Evolutionary conservation across 768 basidiomycete species (phyloP), one percentile per base, ranked within the genome.

Genomic region (Boletellus sp.): DNA sequence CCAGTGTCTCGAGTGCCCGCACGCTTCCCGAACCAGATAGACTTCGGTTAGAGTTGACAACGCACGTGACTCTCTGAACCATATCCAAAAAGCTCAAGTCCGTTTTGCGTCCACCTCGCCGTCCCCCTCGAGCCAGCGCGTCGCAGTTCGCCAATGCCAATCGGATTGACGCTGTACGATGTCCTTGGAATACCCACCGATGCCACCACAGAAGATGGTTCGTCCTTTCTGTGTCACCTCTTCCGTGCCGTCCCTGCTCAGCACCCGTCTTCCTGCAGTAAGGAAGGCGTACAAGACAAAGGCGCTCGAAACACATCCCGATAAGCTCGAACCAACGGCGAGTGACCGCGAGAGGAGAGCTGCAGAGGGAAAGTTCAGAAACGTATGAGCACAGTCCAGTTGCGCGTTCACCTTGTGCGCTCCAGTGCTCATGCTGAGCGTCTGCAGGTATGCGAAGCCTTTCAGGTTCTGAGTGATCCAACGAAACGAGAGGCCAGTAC

Each of bases 301-400:
- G 57, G 84, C 79, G 10, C 71, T 87, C 23, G 82, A 84, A 63
- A 87, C 86, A 1, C 85, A 87, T 61, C 85, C 85, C 10, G 85
- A 87, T 57, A 86, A 85, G 57, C 77, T 86, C 41, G 78, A 78
- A 11, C 80, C 76, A 33, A 66, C 66, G 26, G 78, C 79, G 8
- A 76, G 69, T 37, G 74, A 76, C 38, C 67, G 72, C 49, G 78
- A 79, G 51, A 81, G 77, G 60, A 72, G 75, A 48, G 70, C 61
- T 17, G 80, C 84, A 8, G 78, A 79, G 58, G 73, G 74, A 34
- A 76, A 74, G 53, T 87, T 87, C 56, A 82, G 78, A 59, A 73
- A 76, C 73, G 85, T 85, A 64, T 57, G 72, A 55, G 40, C 45
- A 22, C 36, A 38, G 39, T 51, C 56, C 55, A 63, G 62, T 60